Percentiles rank a stretch among this genome's conserved stretches.
Evolutionary conservation across 306 rosid species (phyloP).

Genomic region (Sechiopsis laciniata): DNA sequence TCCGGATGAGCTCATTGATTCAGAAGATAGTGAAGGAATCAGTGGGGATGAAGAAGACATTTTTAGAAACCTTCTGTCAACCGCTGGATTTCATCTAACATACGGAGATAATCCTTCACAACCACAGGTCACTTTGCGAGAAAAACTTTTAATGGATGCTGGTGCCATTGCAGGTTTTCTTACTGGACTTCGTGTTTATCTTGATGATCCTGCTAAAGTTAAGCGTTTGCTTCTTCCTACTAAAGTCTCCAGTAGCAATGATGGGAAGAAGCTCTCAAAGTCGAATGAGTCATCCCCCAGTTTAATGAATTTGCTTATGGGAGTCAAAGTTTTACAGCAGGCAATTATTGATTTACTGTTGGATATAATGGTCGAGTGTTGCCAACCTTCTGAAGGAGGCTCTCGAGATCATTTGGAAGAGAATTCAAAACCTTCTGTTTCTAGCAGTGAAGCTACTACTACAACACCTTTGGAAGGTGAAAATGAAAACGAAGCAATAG

Average conservation of each 20-base stretch:
- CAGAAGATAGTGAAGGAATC: conserved; percentile 94
- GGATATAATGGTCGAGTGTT: conserved; percentile 99
- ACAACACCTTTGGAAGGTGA: conserved; percentile 38
- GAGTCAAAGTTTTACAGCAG: conserved; percentile 95
- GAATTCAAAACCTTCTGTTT: conserved; percentile 57
- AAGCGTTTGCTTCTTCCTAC: conserved; percentile 97
- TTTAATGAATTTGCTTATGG: conserved; percentile 97
- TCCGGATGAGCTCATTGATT: conserved; percentile 89
- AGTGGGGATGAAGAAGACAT: conserved; percentile 98
- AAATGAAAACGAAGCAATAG: conserved; percentile 59
- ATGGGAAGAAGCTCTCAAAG: conserved; percentile 71
- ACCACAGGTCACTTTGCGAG: conserved; percentile 92
- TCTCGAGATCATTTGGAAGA: conserved; percentile 51
- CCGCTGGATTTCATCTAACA: conserved; percentile 95
- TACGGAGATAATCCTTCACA: conserved; percentile 96
- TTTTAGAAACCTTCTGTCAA: conserved; percentile 84
- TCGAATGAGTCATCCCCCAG: conserved; percentile 86
- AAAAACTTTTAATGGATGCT: conserved; percentile 91
- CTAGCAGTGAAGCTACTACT: conserved; percentile 48
- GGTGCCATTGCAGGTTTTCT: conserved; percentile 98
- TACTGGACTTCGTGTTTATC: conserved; percentile 98
- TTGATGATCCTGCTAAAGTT: conserved; percentile 97
- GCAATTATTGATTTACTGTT: conserved; percentile 92
- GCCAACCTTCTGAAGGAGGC: conserved; percentile 87
- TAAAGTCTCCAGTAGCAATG: conserved; percentile 69